These are phyloP conservation scores for Aureoboletus auriporus DNA, from an alignment of 768 basidiomycete genomes.

Conservation along the genomic window DNA sequence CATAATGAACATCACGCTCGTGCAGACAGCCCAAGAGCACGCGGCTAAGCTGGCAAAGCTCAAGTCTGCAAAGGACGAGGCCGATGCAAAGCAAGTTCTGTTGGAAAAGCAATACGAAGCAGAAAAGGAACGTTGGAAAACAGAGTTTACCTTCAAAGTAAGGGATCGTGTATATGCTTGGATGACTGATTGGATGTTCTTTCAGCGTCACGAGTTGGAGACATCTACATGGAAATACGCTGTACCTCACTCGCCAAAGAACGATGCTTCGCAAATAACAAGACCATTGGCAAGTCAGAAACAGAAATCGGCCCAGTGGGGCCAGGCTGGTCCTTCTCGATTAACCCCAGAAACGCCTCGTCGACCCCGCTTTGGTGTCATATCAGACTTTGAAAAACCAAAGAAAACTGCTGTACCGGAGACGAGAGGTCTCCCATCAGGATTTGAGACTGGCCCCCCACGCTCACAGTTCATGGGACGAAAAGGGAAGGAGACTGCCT, in stretches of 20 bases:
- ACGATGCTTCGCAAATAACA: slow-evolving; percentile 40
- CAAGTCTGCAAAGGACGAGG: slow-evolving; percentile 57
- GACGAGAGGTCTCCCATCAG: slow-evolving; percentile 21
- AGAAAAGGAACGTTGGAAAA: slow-evolving; percentile 67
- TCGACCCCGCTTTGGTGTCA: slow-evolving; percentile 32
- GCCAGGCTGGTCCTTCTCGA: slow-evolving; percentile 25
- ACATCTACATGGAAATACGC: slow-evolving; percentile 49
- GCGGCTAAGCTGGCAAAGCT: slow-evolving; percentile 51
- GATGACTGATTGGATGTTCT: slow-evolving; percentile 11
- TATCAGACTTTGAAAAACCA: slow-evolving; percentile 21
- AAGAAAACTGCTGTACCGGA: slow-evolving; percentile 13
- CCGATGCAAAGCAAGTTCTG: slow-evolving; percentile 50
- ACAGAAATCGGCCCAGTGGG: slow-evolving; percentile 31
- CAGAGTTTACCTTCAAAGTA: slow-evolving; percentile 69
- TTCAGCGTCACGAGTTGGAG: slow-evolving; percentile 70
- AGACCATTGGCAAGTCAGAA: slow-evolving; percentile 38
- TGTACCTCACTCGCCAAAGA: slow-evolving; percentile 43
- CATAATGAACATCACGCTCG: not conserved
- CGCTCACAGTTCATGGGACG: slow-evolving; percentile 14
- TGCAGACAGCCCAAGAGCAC: slow-evolving; percentile 58
- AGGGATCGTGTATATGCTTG: slow-evolving; percentile 12
- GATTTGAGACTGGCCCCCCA: slow-evolving; percentile 21
- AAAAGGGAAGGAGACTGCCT: slow-evolving; percentile 17
- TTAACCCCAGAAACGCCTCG: slow-evolving; percentile 35
- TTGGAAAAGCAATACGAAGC: slow-evolving; percentile 60